A percentile compares a stretch with the other conserved stretches of the same genome.
Conservation (phyloP, 2,329 filamentous ascomycete genomes). For the Phaeoacremonium minimum region DNA sequence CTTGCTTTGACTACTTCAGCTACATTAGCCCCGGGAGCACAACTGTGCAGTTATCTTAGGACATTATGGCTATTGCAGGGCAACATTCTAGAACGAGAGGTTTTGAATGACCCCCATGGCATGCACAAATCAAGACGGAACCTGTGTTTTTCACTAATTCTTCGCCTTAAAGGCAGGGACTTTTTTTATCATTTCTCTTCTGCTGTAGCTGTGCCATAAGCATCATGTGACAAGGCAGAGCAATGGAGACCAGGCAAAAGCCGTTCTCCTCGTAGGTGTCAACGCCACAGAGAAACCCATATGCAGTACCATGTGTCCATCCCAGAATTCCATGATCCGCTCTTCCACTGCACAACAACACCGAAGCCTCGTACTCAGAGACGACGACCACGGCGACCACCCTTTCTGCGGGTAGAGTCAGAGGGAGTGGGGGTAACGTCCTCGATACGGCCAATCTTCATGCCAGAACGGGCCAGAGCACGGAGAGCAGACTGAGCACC, state of each 20-base stretch:
- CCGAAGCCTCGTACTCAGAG: conserved; percentile 62
- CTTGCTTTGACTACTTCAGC: too few relatives aligned
- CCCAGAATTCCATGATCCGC: too few relatives aligned
- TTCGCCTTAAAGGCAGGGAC: too few relatives aligned
- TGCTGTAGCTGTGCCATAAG: conserved; percentile 31
- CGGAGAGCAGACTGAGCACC: conserved; percentile 99
- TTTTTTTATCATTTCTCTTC: too few relatives aligned
- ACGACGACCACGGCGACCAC: conserved; percentile 99
- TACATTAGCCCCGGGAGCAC: too few relatives aligned
- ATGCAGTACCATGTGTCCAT: conserved; percentile 29
- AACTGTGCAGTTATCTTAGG: too few relatives aligned
- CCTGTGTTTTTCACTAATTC: too few relatives aligned
- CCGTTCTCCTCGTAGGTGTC: conserved; percentile 73
- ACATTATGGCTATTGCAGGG: too few relatives aligned
- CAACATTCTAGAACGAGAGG: too few relatives aligned
- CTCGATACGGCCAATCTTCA: conserved; percentile 99
- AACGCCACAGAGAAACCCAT: conserved; percentile 57
- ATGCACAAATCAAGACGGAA: too few relatives aligned
- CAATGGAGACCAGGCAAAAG: conserved; percentile 62
- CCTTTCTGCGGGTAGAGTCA: conserved; percentile 99
- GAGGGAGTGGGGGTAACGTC: conserved; percentile 98
- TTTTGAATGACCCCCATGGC: too few relatives aligned
- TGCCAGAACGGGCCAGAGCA: conserved; percentile 96
- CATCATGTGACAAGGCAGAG: conserved; percentile 45
- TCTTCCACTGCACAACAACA: conserved; percentile 20